These are phyloP conservation scores for Mycogone perniciosa DNA, from an alignment of 2,329 filamentous ascomycete genomes.

Conservation along the genomic window DNA sequence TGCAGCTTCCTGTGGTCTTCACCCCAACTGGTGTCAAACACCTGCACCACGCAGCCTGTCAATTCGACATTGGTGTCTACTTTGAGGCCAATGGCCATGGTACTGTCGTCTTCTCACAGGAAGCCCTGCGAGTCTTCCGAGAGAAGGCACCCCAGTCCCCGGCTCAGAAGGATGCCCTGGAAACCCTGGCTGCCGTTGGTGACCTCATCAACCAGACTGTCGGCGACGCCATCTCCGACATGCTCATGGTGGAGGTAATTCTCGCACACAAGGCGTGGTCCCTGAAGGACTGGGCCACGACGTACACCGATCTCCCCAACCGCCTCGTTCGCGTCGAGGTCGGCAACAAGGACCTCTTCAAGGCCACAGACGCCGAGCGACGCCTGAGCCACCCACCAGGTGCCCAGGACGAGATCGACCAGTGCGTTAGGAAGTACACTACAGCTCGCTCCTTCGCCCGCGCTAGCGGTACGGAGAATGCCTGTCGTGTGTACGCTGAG, in stretches of 20 bases:
- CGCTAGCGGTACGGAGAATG: slow-evolving; percentile 92
- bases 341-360: slow-evolving; percentile 78
- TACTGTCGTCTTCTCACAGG: slow-evolving; percentile 87
- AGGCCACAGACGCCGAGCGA: slow-evolving; percentile 87
- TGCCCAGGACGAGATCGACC: slow-evolving; percentile 80
- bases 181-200: slow-evolving; percentile 73
- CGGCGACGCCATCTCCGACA: slow-evolving; percentile 90
- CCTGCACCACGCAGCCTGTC: slow-evolving; percentile 90
- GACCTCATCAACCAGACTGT: slow-evolving; percentile 98
- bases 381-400: slow-evolving; percentile 73
- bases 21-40: slow-evolving; percentile 96
- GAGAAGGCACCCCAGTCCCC: slow-evolving; percentile 81
- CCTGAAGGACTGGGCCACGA: slow-evolving; percentile 83
- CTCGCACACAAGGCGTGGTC: slow-evolving; percentile 92
- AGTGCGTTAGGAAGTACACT: slow-evolving; percentile 82
- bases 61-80: slow-evolving; percentile 94
- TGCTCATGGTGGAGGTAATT: slow-evolving; percentile 92
- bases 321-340: slow-evolving; percentile 92
- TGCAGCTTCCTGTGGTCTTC: slow-evolving; percentile 85
- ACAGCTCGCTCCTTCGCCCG: slow-evolving; percentile 85
- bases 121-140: slow-evolving; percentile 71
- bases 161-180: slow-evolving; percentile 82
- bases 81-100: slow-evolving; percentile 99
- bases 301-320: slow-evolving; percentile 91
- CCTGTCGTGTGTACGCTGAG: slow-evolving; percentile 92